Conservation (phyloP, 1,284 basidiomycete genomes). For the Thecaphora thlaspeos region DNA sequence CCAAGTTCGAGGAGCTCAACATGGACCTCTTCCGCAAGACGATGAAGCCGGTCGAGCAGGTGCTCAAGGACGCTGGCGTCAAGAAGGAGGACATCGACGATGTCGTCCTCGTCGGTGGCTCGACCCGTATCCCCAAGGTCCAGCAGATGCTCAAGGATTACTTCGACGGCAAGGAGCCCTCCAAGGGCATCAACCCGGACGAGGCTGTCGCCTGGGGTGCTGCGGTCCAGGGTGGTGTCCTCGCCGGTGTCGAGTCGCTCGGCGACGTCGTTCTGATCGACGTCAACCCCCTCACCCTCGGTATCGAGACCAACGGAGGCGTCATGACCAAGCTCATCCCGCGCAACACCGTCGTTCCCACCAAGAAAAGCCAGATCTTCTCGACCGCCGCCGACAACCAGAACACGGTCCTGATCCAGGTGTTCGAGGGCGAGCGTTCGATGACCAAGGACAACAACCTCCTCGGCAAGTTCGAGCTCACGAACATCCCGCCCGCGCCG, state of each 20-base stretch:
- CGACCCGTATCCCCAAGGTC: conserved; percentile 96
- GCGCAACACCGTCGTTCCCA: conserved; percentile 97
- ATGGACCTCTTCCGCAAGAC: conserved; percentile 96
- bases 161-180: conserved; percentile 75
- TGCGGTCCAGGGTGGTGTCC: conserved; percentile 96
- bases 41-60: conserved; percentile 97
- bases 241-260: conserved; percentile 97
- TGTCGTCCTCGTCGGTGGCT: conserved; percentile 96
- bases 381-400: conserved; percentile 99
- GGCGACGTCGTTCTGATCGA: conserved; percentile 95
- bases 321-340: conserved; percentile 97
- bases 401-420: conserved; percentile 96
- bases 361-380: conserved; percentile 98
- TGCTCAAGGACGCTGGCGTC: conserved; percentile 95
- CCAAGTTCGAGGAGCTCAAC: conserved; percentile 97
- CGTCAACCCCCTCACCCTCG: conserved; percentile 91
- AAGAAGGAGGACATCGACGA: conserved; percentile 87
- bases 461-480: conserved; percentile 97
- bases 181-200: conserved; percentile 88
- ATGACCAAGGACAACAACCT: conserved; percentile 99
- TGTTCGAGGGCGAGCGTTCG: conserved; percentile 98
- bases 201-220: conserved; percentile 99
- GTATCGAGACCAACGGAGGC: conserved; percentile 97
- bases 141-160: conserved; percentile 97
- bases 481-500: conserved; percentile 94